Evolutionary conservation across 805 yeast genomes (phyloP), one percentile per base, ranked within the genome.

Genomic region (Kodamaea hsintzibuensis): DNA sequence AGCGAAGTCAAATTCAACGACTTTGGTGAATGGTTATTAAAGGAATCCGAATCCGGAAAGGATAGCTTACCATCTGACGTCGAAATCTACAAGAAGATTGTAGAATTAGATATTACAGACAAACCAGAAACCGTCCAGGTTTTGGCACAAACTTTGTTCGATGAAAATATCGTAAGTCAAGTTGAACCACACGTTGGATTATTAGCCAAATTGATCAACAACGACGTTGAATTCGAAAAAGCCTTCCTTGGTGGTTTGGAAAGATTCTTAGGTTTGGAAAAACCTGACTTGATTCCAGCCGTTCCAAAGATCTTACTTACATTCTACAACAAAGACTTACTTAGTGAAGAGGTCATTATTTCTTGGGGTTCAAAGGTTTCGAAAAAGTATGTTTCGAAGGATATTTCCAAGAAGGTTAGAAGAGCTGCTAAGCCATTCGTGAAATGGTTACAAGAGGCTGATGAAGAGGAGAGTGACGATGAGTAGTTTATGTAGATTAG

Each of bases 201-300:
- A 65, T 82, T 95, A 68, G 81, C 81, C 60, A 95, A 93, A 72
- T 78, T 91, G 57, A 82, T 91, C 59, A 77, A 84, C 46, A 71
- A 83, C 50, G 65, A 70, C 30, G 78, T 77, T 52, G 86, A 83
- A 50, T 90, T 84, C 66, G 97, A 95, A 76, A 88, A 84, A 75
- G 90, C 96, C 9, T 83, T 95, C 62, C 80, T 95, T 56, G 99
- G 99, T 64, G 99, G 99, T 59, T 79, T 95, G 62, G 99, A 95
- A 79, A 87, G 98, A 70, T 84, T 89, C 68, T 76, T 93, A 60
- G 98, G 98, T 56, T 73, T 89, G 55, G 89, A 86, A 65, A 84
- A 89, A 63, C 89, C 88, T 42, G 76, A 65, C 2, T 79, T 91
- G 62, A 83, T 91, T 64, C 81, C 87, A 53, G 64, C 74, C 50